Evolutionary conservation across 768 basidiomycete genomes (phyloP).

Genomic region (Chalciporus piperatus): DNA sequence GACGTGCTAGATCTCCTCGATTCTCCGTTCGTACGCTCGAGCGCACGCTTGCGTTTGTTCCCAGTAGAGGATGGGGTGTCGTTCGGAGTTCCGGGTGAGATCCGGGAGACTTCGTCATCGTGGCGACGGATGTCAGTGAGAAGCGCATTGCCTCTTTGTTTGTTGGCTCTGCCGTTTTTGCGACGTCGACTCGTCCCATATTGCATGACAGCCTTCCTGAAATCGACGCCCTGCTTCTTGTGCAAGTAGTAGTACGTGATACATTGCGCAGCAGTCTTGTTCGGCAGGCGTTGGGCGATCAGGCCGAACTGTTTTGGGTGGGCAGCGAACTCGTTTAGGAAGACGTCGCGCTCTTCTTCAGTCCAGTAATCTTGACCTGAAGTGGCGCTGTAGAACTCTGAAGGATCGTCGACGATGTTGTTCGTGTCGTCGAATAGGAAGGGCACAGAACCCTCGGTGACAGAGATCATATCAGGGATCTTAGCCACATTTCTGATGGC

Average conservation of each 20-base stretch:
- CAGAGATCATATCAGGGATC: conserved; percentile 89
- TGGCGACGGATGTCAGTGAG: conserved; percentile 79
- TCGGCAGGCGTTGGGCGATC: conserved; percentile 73
- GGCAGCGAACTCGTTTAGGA: conserved; percentile 76
- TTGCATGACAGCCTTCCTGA: conserved; percentile 69
- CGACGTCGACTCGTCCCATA: conserved; percentile 66
- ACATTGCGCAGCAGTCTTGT: conserved; percentile 87
- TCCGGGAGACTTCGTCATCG: conserved; percentile 47
- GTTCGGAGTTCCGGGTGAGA: conserved; percentile 19
- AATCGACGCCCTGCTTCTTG: conserved; percentile 86
- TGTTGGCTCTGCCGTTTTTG: conserved; percentile 55
- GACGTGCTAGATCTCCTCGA: conserved; percentile 33
- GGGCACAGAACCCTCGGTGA: conserved; percentile 57
- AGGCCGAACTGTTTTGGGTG: conserved; percentile 95
- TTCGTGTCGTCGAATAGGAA: conserved; percentile 83
- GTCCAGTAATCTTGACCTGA: conserved; percentile 88
- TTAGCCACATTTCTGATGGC: conserved; percentile 79
- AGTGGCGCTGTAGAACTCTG: conserved; percentile 68
- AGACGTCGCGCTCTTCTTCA: conserved; percentile 73
- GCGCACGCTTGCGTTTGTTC: conserved; percentile 41
- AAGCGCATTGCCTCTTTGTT: conserved; percentile 79
- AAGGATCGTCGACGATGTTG: conserved; percentile 71
- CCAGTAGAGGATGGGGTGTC: conserved; percentile 26
- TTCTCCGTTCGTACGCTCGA: conserved; percentile 32
- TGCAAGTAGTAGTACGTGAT: conserved; percentile 93